Base-by-base conservation (phyloP, 345 rosid species). In the Excoecaria agallocha region DNA sequence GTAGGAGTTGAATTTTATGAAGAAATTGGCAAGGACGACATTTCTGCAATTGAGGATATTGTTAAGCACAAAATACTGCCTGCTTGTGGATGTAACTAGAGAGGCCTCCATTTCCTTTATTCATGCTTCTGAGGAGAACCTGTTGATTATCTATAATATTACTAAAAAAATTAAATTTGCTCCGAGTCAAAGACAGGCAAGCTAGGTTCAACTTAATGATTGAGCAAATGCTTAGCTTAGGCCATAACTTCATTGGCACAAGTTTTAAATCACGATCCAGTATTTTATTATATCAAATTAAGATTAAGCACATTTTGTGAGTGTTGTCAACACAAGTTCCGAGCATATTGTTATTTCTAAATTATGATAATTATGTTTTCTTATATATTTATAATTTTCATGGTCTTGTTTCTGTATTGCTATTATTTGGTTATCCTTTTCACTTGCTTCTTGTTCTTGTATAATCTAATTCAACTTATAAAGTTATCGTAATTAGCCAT, bases 341-440 rank as follows among this genome's bases (percentile, higher is more conserved):
- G n/a, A 51, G 1, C 56, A 13, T 51, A 51, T 51, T 5, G 15
- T 5, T 13, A 3, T 2, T 51, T 51, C 56, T 15, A 51, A 4
- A 15, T 15, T 51, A 51, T 51, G 56, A 15, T 51, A 41, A 41
- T 41, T 3, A 51, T 51, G 56, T 3, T 25, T 12, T 59, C 17
- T 12, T 24, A 15, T 12, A 25, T 43, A 43, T 59, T 59, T 59
- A 25, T 25, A 30, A 7, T 59, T 25, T 11, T 17, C 39, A 25
- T n/a, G n/a, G n/a, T 45, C 48, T 94, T 92, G 87, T 91, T 94
- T 94, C 74, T 94, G 6, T 92, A 89, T 81, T 43, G 97, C 95
- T 67, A 85, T 94, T 20, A 81, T 92, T 67, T 92, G 95, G 93
- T 91, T 89, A 83, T 97, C 98, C 80, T 66, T 50, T 69, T 30